A percentile compares a stretch with the other conserved stretches of the same genome.
Evolutionary conservation across 1,139 yeast species (phyloP).

Genomic region (Blastobotrys buckinghamii): DNA sequence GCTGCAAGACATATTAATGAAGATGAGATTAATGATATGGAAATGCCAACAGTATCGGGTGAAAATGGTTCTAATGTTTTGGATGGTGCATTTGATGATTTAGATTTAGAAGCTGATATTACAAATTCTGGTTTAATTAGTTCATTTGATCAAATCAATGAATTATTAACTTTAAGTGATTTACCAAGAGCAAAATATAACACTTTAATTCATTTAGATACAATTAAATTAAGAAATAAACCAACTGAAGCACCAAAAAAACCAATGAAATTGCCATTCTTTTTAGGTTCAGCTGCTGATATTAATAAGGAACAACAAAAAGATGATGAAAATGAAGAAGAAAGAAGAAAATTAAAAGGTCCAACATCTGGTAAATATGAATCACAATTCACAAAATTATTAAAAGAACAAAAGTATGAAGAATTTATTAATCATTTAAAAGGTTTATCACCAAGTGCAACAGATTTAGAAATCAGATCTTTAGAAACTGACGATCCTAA

Average conservation of each 20-base stretch:
- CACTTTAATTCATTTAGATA: conserved; percentile 74
- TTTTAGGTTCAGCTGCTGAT: conserved; percentile 49
- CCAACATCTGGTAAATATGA: conserved; percentile 41
- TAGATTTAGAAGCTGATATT: conserved; percentile 30
- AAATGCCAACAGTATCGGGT: conserved; percentile 75
- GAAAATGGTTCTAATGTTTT: conserved; percentile 70
- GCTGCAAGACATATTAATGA: conserved; percentile 71
- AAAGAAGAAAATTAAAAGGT: conserved; percentile 49
- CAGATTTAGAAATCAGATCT: conserved; percentile 85
- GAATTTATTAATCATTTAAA: conserved; percentile 52
- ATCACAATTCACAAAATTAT: conserved; percentile 62
- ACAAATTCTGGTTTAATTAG: conserved; percentile 49
- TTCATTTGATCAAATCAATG: conserved; percentile 53
- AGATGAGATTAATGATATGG: conserved; percentile 44
- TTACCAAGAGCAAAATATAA: conserved; percentile 76
- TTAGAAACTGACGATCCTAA: conserved; percentile 54
- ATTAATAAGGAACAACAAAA: conserved; percentile 13
- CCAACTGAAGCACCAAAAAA: conserved; percentile 87
- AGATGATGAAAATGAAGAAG: conserved; percentile 12
- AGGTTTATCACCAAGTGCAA: conserved; percentile 65
- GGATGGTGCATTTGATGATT: conserved; percentile 62
- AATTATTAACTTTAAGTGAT: conserved; percentile 64
- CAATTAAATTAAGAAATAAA: conserved; percentile 78
- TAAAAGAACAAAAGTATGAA: conserved; percentile 48
- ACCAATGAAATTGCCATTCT: conserved; percentile 79